Base-by-base conservation (phyloP, 1,284 basidiomycete species). In the Trametes hirsuta region DNA sequence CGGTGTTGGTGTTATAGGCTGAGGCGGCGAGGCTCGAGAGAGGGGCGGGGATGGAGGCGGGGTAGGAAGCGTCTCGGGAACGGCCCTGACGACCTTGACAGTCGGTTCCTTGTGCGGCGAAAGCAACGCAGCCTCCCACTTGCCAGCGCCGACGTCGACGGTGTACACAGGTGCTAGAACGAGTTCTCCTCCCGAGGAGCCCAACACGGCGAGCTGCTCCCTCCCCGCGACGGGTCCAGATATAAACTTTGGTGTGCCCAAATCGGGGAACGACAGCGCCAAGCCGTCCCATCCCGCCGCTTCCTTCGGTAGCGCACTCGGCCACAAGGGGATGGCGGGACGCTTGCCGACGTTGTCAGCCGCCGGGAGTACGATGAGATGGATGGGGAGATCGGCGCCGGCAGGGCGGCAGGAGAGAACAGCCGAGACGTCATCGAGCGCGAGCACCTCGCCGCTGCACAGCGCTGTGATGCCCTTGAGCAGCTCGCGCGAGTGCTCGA, bases 21-120 rank as follows among this genome's bases (percentile, higher is more conserved):
- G 12, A 3, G 21, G 18, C 10, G 18, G 37, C 48, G 9, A 15
- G 4, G 12, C 35, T 21, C 12, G 35, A 15, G 48, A 24, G 10
- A 15, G 9, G 6, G 35, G 35, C 12, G 48, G 36, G 15, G 68
- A 68, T 4, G 68, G 66, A 4, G 68, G 68, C 15, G 68, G 68
- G 9, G 68, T 69, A 18, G 66, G 66, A 2, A 67, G 64, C 4
- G 41, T 42, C 15, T 65, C 47, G 2, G 39, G 36, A 22, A 24
- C 45, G 10, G 53, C 21, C 21, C 24, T 41, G 12, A 62, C 64
- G 18, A 58, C 12, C 36, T 22, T 55, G 0, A 37, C 21, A 5
- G 14, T 6, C 15, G 47, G 22, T 11, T 56, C 35, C 46, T 37
- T 55, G 40, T 54, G 46, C 3, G 53, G 53, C 21, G 58, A 47